A percentile compares a stretch with the other conserved stretches of the same genome.
Evolutionary conservation across 129 eudicot genomes (phyloP).

Genomic region (Centella asiatica): DNA sequence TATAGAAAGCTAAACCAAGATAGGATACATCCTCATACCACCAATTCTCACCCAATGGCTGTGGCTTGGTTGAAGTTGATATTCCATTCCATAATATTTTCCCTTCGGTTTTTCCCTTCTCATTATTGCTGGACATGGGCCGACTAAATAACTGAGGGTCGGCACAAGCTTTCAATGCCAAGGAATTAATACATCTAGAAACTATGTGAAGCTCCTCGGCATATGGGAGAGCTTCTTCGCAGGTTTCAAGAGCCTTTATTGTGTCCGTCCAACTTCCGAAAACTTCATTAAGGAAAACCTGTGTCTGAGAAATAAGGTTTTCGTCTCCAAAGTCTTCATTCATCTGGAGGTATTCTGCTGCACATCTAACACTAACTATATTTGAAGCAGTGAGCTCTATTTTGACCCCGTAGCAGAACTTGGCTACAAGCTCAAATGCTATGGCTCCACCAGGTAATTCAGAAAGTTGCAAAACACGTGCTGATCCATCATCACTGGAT

Average conservation of each 20-base stretch:
- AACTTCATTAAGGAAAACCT: conserved; percentile 48
- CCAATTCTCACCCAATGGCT: conserved; percentile 37
- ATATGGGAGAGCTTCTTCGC: conserved; percentile 55
- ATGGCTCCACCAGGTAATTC: conserved; percentile 84
- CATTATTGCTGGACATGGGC: conserved; percentile 27
- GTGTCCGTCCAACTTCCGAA: conserved; percentile 65
- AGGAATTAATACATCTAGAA: conserved; percentile 61
- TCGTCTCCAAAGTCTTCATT: conserved; percentile 65
- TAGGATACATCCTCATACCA: conserved; percentile 82
- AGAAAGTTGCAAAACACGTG: conserved; percentile 35
- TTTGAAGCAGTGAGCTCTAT: conserved; percentile 60
- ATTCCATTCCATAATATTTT: conserved; percentile 54
- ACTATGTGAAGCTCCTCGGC: conserved; percentile 69
- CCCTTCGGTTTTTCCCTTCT: conserved; percentile 12
- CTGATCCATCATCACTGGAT: conserved; percentile 30
- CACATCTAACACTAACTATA: conserved; percentile 61
- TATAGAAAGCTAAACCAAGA: conserved; percentile 49
- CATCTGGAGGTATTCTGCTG: conserved; percentile 74
- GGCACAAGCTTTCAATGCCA: conserved; percentile 61
- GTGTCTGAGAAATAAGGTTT: conserved; percentile 58
- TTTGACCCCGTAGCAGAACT: conserved; percentile 62
- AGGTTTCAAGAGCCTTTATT: conserved; percentile 64
- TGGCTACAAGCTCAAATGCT: conserved; percentile 64
- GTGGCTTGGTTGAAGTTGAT: conserved; percentile 24
- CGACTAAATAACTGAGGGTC: conserved; percentile 36